Base-by-base conservation (phyloP, 75 land plant species). In the Pseudotsuga menziesii region DNA sequence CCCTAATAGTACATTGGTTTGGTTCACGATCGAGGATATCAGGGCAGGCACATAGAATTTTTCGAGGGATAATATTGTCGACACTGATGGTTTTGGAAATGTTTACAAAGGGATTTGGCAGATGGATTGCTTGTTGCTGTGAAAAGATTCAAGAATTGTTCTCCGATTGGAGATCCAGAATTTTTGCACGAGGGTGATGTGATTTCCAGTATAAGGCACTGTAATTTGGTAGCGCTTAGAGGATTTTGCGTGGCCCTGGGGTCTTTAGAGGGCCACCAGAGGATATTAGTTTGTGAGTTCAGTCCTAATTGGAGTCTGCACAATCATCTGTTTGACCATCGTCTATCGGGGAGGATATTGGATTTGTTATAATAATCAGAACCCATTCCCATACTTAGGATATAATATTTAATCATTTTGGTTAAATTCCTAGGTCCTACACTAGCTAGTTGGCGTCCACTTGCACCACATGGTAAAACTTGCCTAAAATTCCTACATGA, bases 91-190 rank as follows among this genome's bases (percentile, higher is more conserved):
- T 4, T 88, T 61, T 69, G 90, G 90, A 5, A 88, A 87, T 77
- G 90, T 88, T 17, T 88, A 86, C 78, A 84, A 77, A 36, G 92
- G 94, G 17, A 66, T 12, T 72, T 88, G 55, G 26, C 54, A 0
- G 85, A 84, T 73, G 91, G 87, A 27, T 60, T 82, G 3, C 91
- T 83, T 61, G 87, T 93, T 22, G 98, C 98, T 0, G 76, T 93
- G 56, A 95, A 95, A 83, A 78, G 98, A 76, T 94, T 94, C 81
- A 94, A 94, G 90, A 93, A 94, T 61, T 90, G 91, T 67, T 83
- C 95, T 3, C 80, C 91, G 2, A 83, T 93, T 1, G 98, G 98
- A 12, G 95, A 94, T 70, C 83, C 78, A 3, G 85, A 77, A 62
- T 94, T 94, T 41, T 79, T 85, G 4, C 95, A 94, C 61, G 98